Base-by-base conservation (phyloP, 2,329 filamentous ascomycete species). In the Leptographium flavum region DNA sequence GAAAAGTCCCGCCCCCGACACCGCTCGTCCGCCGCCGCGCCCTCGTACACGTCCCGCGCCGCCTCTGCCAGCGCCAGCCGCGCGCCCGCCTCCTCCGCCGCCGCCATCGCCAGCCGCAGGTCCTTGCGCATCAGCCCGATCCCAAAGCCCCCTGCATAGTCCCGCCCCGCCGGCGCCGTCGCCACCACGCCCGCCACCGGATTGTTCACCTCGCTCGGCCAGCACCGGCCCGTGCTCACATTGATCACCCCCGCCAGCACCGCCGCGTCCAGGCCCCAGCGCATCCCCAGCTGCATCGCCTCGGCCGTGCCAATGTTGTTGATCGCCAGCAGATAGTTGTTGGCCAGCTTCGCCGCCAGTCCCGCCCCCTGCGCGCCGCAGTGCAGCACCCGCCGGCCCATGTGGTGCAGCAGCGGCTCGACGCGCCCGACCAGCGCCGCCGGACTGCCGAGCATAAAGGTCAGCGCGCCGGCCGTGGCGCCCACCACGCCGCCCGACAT, bases 401-500 rank as follows among this genome's bases (percentile, higher is more conserved):
- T 95, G 49, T 78, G 70, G 21, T 80, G 69, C 5, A 98, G 70
- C 1, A 87, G 70, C 0, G 78, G 71, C 47, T 81, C 81, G 10
- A 84, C 70, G 11, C 76, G 73, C 2, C 77, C 64, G 1, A 92
- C 68, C 0, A 84, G 60, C 4, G 72, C 65, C 1, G 67, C 58
- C 0, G 78, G 69, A 7, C 81, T 74, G 37, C 92, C 92, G 46
- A 96, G 78, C 92, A 98, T 96, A 61, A 98, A 98, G 0, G 88
- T 94, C 47, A 98, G 69, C 0, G 87, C 88, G 30, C 83, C 92
- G 13, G 87, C 87, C 6, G 78, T 71, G 11, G 92, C 92, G 37
- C 90, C 92, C 5, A 96, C 87, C 0, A 95, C 88, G 42, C 92
- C 92, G 40, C 92, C 92, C 0, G 90, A 96, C 82, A 98, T 94